Conservation (phyloP, 805 yeast species). For the Wickerhamiella hasegawae region DNA sequence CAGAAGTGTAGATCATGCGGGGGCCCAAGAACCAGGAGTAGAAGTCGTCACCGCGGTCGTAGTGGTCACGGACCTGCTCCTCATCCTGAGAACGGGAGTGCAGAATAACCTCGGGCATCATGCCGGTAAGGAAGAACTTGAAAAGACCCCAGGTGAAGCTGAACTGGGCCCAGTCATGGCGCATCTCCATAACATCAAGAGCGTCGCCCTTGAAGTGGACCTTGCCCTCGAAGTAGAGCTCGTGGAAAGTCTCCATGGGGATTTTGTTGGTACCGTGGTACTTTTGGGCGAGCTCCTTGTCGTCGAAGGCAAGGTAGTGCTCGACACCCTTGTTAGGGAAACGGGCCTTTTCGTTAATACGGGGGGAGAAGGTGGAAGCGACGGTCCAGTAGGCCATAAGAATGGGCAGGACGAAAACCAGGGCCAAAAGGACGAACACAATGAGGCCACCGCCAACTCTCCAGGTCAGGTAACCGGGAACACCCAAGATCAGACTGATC, state of each 20-base stretch:
- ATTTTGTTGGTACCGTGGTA: conserved; percentile 62
- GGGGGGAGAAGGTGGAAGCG: conserved; percentile 60
- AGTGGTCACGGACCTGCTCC: conserved; percentile 90
- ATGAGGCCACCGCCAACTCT: conserved; percentile 53
- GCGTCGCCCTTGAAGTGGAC: conserved; percentile 81
- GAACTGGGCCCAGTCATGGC: conserved; percentile 85
- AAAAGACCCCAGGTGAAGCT: conserved; percentile 61
- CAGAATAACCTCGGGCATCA: conserved; percentile 85
- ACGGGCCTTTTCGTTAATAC: conserved; percentile 60
- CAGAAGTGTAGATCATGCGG: conserved; percentile 86
- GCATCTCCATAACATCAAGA: conserved; percentile 66
- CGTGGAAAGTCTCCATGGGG: conserved; percentile 87
- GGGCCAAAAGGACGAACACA: conserved; percentile 43
- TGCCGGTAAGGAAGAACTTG: conserved; percentile 66
- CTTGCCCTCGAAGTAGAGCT: conserved; percentile 67
- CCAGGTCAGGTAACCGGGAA: conserved; percentile 49
- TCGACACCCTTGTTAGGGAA: conserved; percentile 67
- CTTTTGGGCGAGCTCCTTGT: conserved; percentile 46
- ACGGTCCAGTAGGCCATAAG: conserved; percentile 74
- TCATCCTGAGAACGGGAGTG: conserved; percentile 90
- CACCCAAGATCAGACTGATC: conserved; percentile 30
- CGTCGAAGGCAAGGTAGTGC: conserved; percentile 69
- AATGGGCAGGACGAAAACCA: conserved; percentile 49
- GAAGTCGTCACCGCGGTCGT: conserved; percentile 92
- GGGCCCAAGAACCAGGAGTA: conserved; percentile 90